Conservation (phyloP, 2,329 filamentous ascomycete species). For the Cercospora sojina region DNA sequence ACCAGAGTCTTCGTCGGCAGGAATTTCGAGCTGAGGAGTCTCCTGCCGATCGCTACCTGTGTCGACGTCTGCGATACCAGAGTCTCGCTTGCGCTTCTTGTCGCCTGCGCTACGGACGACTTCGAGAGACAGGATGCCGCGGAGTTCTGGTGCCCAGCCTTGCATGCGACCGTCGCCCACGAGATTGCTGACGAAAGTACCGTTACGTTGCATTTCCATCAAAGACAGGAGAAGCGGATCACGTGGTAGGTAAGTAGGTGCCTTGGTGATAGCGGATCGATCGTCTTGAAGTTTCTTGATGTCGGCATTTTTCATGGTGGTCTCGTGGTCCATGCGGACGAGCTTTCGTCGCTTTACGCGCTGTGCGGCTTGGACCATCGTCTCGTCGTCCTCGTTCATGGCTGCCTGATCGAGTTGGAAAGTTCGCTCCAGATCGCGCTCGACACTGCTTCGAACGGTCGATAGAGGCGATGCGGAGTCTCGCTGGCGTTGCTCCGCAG, state of each 20-base stretch:
- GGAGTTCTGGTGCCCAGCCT: conserved; percentile 87
- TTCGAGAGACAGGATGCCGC: conserved; percentile 86
- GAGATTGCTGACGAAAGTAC: conserved; percentile 83
- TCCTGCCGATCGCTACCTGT: conserved; percentile 44
- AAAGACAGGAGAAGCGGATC: conserved; percentile 84
- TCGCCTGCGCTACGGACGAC: conserved; percentile 73
- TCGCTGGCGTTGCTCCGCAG: conserved; percentile 41
- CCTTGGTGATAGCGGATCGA: conserved; percentile 80
- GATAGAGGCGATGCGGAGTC: conserved; percentile 56
- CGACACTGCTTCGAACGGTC: conserved; percentile 51
- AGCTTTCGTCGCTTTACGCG: conserved; percentile 78
- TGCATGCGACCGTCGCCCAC: conserved; percentile 72
- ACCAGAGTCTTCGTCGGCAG: conserved; percentile 35
- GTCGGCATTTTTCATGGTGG: conserved; percentile 70
- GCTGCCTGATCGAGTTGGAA: conserved; percentile 40
- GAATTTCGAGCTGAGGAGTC: conserved; percentile 34
- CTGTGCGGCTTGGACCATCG: conserved; percentile 62
- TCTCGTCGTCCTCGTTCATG: conserved; percentile 44
- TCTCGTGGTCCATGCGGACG: conserved; percentile 76
- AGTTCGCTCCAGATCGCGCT: conserved; percentile 65
- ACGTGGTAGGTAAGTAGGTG: conserved; percentile 77
- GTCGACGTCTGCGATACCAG: conserved; percentile 73
- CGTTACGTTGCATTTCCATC: conserved; percentile 87
- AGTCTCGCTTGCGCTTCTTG: conserved; percentile 91
- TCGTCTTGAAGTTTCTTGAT: conserved; percentile 86